These are phyloP conservation scores for Trypanosoma boissoni DNA, from an alignment of 208 protist genomes.

Conservation along the genomic window DNA sequence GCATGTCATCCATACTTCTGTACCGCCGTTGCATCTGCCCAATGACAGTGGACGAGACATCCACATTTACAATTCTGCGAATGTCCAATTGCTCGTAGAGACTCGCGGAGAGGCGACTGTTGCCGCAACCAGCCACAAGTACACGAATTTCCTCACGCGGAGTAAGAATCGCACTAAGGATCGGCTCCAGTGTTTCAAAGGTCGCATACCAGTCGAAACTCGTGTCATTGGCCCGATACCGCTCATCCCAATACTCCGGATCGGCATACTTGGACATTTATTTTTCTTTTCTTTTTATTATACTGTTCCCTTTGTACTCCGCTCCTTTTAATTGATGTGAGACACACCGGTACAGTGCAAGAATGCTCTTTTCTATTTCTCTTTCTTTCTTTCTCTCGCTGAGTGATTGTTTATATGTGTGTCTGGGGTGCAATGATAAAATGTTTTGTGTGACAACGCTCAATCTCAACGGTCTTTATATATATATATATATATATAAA, in stretches of 20 bases:
- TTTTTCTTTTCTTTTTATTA: conserved; percentile 20
- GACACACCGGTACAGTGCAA: no score
- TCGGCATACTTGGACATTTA: conserved; percentile 92
- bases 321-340: no score
- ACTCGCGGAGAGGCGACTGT: conserved; percentile 76
- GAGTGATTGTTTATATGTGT: no score
- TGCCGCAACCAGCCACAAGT: conserved; percentile 88
- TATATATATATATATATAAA: not conserved
- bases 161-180: conserved; percentile 70
- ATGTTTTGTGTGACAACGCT: not conserved
- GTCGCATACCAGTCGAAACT: conserved; percentile 92
- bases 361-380: no score
- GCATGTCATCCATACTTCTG: conserved; percentile 83
- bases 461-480: not conserved
- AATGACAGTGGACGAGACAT: conserved; percentile 87
- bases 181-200: conserved; percentile 82
- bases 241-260: conserved; percentile 91
- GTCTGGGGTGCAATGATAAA: no score
- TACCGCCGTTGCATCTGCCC: conserved; percentile 86
- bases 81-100: conserved; percentile 86
- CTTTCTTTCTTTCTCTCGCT: no score
- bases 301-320: no score
- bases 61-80: conserved; percentile 88
- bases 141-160: conserved; percentile 78
- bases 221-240: conserved; percentile 89